Percentiles rank a stretch among this genome's conserved stretches.
Evolutionary conservation across 495 filamentous ascomycete species (phyloP).

Genomic region (Thermochaetoides thermophila): DNA sequence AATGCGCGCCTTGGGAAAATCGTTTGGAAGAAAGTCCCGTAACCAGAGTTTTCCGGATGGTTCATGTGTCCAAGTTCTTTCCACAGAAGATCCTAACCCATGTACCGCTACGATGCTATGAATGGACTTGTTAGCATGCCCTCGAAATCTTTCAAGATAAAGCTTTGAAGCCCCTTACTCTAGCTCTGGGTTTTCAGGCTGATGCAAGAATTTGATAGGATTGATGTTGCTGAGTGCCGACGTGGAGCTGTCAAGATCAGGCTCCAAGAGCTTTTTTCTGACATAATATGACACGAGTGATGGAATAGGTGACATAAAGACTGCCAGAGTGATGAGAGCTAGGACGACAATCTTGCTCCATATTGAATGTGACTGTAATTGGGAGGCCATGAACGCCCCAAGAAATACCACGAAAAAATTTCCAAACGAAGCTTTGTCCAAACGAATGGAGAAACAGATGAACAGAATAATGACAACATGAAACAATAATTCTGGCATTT

Average conservation of each 20-base stretch:
- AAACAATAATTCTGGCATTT: too few relatives aligned
- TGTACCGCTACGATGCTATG: background rate
- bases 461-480: too few relatives aligned
- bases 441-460: too few relatives aligned
- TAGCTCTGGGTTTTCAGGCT: background rate
- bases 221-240: background rate
- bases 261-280: too few relatives aligned
- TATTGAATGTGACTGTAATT: background rate
- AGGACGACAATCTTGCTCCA: too few relatives aligned
- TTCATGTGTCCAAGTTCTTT: background rate
- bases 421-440: background rate
- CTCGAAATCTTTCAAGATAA: background rate
- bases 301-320: background rate
- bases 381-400: background rate
- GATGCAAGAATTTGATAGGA: background rate
- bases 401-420: background rate
- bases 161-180: background rate
- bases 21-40: background rate
- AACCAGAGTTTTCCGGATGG: background rate
- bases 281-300: background rate
- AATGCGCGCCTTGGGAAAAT: background rate
- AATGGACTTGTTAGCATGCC: background rate
- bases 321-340: too few relatives aligned
- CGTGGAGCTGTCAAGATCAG: too few relatives aligned
- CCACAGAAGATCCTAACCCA: background rate